Percentiles rank a stretch among this genome's conserved stretches.
These are phyloP conservation scores for Paraphaeosphaeria sporulosa DNA, from an alignment of 2,329 filamentous ascomycete species.

Conservation along the genomic window DNA sequence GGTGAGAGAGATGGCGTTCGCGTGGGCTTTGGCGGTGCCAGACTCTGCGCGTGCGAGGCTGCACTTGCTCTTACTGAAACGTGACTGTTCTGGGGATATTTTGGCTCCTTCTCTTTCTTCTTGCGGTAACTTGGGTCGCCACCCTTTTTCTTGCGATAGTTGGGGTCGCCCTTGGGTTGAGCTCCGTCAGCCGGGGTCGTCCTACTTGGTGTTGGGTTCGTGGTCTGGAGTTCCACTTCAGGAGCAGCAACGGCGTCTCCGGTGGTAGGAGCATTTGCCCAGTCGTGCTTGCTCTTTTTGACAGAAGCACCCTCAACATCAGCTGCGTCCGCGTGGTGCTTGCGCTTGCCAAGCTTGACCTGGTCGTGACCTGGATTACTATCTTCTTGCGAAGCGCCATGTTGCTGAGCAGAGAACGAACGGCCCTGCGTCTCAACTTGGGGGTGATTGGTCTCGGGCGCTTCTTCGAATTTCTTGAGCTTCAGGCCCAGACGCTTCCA, in stretches of 20 bases:
- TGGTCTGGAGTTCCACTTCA: slow-evolving; percentile 19
- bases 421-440: slow-evolving; percentile 18
- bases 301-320: slow-evolving; percentile 29
- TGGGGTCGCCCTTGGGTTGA: slow-evolving; percentile 42
- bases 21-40: slow-evolving; percentile 13
- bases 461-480: slow-evolving; percentile 59
- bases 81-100: background rate
- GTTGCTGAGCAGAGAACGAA: background rate
- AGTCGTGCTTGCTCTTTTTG: slow-evolving; percentile 37
- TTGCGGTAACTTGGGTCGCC: slow-evolving; percentile 28
- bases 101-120: slow-evolving; percentile 16
- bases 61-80: background rate
- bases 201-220: slow-evolving; percentile 15
- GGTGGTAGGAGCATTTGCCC: slow-evolving; percentile 13
- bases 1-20: slow-evolving; percentile 33
- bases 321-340: slow-evolving; percentile 39
- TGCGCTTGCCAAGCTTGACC: slow-evolving; percentile 48
- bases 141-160: slow-evolving; percentile 46
- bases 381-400: background rate
- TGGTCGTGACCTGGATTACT: slow-evolving; percentile 20
- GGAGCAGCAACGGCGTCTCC: slow-evolving; percentile 9
- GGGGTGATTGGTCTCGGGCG: slow-evolving; percentile 27
- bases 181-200: slow-evolving; percentile 19
- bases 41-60: background rate
- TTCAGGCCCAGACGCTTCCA: slow-evolving; percentile 69